phyloP scores from a whole-genome alignment of 78 protist genomes.

The Acrasis kona region DNA sequence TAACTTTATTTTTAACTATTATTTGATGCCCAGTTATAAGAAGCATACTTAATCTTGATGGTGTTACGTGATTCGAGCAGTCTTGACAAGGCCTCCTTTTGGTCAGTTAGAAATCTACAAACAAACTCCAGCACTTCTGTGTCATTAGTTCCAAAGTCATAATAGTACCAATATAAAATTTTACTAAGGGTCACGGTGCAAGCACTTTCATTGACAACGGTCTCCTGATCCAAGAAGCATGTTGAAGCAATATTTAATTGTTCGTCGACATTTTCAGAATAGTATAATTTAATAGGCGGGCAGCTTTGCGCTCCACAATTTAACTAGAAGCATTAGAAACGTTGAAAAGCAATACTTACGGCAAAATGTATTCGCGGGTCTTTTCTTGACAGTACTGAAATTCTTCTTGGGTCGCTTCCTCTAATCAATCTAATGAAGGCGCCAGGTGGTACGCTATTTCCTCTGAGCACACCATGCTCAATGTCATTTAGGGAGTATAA shows the following conservation, averaged over 20 bases:
- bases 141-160: conserved; percentile 22
- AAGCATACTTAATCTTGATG: background rate
- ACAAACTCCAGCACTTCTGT: background rate
- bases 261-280: background rate
- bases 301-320: conserved; percentile 36
- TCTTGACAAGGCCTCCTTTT: background rate
- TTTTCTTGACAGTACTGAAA: background rate
- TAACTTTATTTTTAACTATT: too few relatives aligned
- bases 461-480: background rate
- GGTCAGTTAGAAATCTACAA: background rate
- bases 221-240: background rate
- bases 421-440: background rate
- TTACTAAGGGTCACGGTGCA: background rate
- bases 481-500: background rate
- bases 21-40: background rate
- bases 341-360: too few relatives aligned
- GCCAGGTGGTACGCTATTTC: conserved; percentile 16
- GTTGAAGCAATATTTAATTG: background rate
- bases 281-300: conserved; percentile 22
- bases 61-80: background rate
- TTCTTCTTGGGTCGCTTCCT: background rate
- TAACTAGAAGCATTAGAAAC: too few relatives aligned
- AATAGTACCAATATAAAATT: conserved; percentile 15
- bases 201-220: background rate
- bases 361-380: conserved; percentile 37